A percentile compares a stretch with the other conserved stretches of the same genome.
phyloP scores from a whole-genome alignment of 176 grass and related monocot genomes.

The Triticum dicoccoides region DNA sequence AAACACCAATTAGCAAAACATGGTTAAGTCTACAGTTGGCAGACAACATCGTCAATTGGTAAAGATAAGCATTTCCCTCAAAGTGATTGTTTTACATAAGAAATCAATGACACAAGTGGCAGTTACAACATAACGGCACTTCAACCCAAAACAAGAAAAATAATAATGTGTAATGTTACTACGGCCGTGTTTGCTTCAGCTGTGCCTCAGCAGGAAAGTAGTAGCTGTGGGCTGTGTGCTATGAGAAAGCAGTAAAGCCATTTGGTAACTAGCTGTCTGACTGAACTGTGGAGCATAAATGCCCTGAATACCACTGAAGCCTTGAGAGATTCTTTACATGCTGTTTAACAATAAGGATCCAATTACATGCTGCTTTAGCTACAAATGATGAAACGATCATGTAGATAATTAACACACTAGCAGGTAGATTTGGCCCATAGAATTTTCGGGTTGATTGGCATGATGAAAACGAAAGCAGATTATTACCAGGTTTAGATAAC shows the following conservation, averaged over 20 bases:
- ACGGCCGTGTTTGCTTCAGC: background rate
- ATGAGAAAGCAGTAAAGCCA: background rate
- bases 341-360: background rate
- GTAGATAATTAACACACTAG: background rate
- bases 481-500: background rate
- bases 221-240: background rate
- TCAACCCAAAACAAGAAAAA: background rate
- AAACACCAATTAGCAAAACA: background rate
- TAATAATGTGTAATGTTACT: background rate
- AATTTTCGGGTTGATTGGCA: background rate
- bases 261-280: background rate
- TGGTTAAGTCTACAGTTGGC: background rate
- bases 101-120: background rate
- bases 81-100: background rate
- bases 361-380: background rate
- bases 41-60: background rate
- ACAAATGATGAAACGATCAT: background rate
- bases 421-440: background rate
- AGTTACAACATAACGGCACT: background rate
- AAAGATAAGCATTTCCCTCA: background rate
- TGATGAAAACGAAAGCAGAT: background rate
- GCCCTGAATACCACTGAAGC: background rate
- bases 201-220: background rate
- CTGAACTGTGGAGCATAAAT: background rate
- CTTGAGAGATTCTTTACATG: background rate